Evolutionary conservation across 2,329 filamentous ascomycete species (phyloP).

Genomic region (Blastomyces gilchristii): DNA sequence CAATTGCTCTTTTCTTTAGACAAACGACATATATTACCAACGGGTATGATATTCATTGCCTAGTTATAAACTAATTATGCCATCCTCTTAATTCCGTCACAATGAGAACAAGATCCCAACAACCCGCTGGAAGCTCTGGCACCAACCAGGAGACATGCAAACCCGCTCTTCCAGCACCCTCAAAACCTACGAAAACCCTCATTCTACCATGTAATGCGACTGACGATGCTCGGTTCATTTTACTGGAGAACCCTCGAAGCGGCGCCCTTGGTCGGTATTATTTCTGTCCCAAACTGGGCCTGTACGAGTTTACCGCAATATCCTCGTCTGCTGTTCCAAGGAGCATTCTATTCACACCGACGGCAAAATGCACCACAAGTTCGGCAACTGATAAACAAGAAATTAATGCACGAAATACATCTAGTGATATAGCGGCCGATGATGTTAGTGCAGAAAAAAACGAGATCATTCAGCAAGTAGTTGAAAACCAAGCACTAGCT

Average conservation of each 20-base stretch:
- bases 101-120: constrained; percentile 26
- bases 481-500: neutral
- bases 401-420: neutral
- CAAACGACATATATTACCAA: neutral
- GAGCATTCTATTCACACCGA: constrained; percentile 46
- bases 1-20: neutral
- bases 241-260: constrained; percentile 46
- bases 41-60: neutral
- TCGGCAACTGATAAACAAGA: neutral
- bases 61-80: neutral
- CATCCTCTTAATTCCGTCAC: neutral
- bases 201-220: constrained; percentile 47
- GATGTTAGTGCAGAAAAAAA: neutral
- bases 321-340: constrained; percentile 41
- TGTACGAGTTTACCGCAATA: constrained; percentile 53
- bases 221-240: constrained; percentile 45
- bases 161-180: constrained; percentile 15
- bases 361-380: neutral
- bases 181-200: constrained; percentile 40
- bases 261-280: constrained; percentile 42
- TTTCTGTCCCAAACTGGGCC: constrained; percentile 48
- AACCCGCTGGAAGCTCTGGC: constrained; percentile 16
- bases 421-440: no score
- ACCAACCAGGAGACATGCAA: constrained; percentile 10
- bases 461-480: neutral